Base-by-base conservation (phyloP, 371 early-diverging fungal genomes). In the Lichtheimia ramosa region DNA sequence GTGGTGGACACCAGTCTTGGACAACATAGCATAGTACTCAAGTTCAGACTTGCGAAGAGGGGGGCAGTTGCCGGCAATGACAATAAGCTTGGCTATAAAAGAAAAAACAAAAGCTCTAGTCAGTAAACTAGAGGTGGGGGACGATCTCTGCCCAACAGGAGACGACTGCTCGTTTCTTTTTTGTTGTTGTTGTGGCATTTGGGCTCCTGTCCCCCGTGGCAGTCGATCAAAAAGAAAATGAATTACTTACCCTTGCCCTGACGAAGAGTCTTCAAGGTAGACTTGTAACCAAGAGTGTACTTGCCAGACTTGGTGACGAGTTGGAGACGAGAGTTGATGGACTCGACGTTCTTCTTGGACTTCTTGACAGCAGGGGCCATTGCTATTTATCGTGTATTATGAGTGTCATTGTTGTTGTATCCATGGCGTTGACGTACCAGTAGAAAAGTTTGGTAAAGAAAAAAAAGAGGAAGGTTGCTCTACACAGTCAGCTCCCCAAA, bases 21-120 rank as follows among this genome's bases (percentile, higher is more conserved):
- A 93, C 79, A 98, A 89, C 99, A 98, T 98, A 82, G 99, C 99
- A 85, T 98, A 98, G 95, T 98, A 98, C 88, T 98, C 98, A 74
- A 98, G 90, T 90, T 98, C 99, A 61, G 96, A 95, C 90, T 97
- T 97, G 83, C 99, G 90, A 78, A 98, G 92, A 77, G 98, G 94
- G 65, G 98, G 98, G 87, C 95, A 94, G 94, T 98, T 98, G 74
- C 93, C 95, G 69, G 98, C 91, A 81, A 98, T 91, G 85, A 98
- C 90, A 81, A 98, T 86, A 72, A 97, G 88, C 92, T 96, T 97
- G 86, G 97, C 95, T 93, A 84, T n/a, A 56, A 46, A 25, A 43
- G 28, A 48, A 61, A 58, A 43, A 60, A 60, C 53, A 28, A 61
- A 55, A 12, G n/a, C n/a, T 39, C 50, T 43, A 20, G 60, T 48